These are phyloP conservation scores for Corymbia calophylla DNA, from an alignment of 441 rosid species.

Conservation along the genomic window DNA sequence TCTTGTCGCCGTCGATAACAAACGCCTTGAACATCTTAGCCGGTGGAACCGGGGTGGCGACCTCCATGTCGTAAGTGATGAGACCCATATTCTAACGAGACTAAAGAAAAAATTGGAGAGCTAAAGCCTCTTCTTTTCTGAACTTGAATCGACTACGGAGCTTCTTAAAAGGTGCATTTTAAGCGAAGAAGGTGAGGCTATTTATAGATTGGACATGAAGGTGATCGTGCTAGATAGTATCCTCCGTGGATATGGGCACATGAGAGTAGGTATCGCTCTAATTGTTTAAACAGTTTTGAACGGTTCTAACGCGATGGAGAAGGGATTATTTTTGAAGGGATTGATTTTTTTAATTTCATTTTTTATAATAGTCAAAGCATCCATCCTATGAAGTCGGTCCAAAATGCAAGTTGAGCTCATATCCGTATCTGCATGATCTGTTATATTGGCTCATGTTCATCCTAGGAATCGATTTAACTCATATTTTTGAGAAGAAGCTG, in stretches of 20 bases:
- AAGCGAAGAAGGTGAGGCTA: not conserved
- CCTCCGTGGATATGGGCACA: not conserved
- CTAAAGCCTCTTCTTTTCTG: not conserved
- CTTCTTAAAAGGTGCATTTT: not conserved
- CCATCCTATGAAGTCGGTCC: not conserved
- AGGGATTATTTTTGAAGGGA: not conserved
- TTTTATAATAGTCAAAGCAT: not conserved
- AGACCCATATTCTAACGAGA: not conserved
- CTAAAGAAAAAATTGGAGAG: not conserved
- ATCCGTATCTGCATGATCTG: not conserved
- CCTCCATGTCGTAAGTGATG: not conserved
- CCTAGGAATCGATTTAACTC: not conserved
- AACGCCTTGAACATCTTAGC: constrained; percentile 18
- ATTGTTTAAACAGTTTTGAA: not conserved
- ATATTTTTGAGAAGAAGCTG: not conserved
- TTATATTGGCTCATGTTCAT: not conserved
- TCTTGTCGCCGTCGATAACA: constrained; percentile 6
- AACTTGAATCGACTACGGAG: not conserved
- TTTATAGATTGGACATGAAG: not conserved
- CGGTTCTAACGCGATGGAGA: not conserved
- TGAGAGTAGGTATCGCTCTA: not conserved
- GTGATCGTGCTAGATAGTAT: not conserved
- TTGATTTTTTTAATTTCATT: not conserved
- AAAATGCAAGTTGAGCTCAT: not conserved
- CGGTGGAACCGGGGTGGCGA: not conserved